Base-by-base conservation (phyloP, 2,329 filamentous ascomycete species). In the Ophiostoma sp. region DNA sequence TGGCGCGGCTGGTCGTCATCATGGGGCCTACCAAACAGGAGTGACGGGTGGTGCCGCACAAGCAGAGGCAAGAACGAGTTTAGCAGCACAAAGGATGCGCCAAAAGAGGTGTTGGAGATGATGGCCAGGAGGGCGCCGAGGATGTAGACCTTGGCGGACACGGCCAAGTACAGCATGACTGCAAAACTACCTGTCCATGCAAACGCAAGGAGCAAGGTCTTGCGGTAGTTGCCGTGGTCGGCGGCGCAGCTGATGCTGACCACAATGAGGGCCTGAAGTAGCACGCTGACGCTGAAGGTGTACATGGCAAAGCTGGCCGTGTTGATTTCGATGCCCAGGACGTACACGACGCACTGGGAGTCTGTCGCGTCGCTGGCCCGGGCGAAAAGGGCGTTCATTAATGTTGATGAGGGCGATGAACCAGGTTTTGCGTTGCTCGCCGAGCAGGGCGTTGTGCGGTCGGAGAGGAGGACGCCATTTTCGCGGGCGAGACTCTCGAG, bases 241-340 rank as follows among this genome's bases (percentile, higher is more conserved):
- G 96, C 96, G 8, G 95, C 95, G 72, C 93, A 96, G 79, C 94
- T 97, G 86, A 99, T 97, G 79, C 94, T 97, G 76, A 99, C 94
- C 59, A 99, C 97, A 39, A 98, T 84, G 36, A 98, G 83, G 1
- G 95, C 93, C 81, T 99, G 96, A 12, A 98, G 82, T 25, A 98
- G 82, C 1, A 99, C 96, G 80, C 93, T 97, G 79, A 97, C 85
- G 73, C 94, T 97, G 82, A 99, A 99, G 1, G 94, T 98, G 83
- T 98, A 98, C 94, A 98, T 97, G 80, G 81, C 95, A 81, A 98
- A 98, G 81, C 93, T 97, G 48, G 95, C 95, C 0, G 95, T 98
- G 82, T 98, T 98, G 83, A 99, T 91, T 79, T 97, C 91, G 74
- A 92, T 82, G 6, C 95, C 95, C 31, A 97, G 84, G 5, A 98